A percentile compares a stretch with the other conserved stretches of the same genome.
Conservation (phyloP, 2,329 filamentous ascomycete species). For the Amauroascus niger region DNA sequence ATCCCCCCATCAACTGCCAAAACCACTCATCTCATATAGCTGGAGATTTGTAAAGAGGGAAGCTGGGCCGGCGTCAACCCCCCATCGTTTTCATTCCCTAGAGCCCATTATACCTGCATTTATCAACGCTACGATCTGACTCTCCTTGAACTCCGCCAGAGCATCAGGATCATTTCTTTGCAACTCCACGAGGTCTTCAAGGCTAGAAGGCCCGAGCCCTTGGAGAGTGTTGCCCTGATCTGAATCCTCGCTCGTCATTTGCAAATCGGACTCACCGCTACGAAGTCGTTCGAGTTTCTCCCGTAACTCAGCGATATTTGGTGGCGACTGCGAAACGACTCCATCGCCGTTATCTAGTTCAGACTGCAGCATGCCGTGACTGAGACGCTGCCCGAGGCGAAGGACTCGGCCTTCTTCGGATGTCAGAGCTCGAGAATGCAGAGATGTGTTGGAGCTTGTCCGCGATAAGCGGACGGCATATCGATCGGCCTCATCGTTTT, state of each 20-base stretch:
- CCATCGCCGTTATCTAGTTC: slow-evolving; percentile 34
- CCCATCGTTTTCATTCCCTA: slow-evolving; percentile 1
- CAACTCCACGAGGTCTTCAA: slow-evolving; percentile 38
- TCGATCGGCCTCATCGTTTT: slow-evolving; percentile 36
- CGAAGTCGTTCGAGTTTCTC: slow-evolving; percentile 37
- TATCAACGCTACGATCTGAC: slow-evolving; percentile 40
- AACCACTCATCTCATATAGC: background rate
- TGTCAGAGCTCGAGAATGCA: slow-evolving; percentile 54
- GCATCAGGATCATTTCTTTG: slow-evolving; percentile 37
- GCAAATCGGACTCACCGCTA: slow-evolving; percentile 34
- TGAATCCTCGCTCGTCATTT: slow-evolving; percentile 35
- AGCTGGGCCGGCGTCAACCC: background rate
- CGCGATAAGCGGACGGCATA: slow-evolving; percentile 45
- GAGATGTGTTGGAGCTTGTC: slow-evolving; percentile 56
- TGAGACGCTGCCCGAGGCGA: slow-evolving; percentile 56
- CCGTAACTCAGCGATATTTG: slow-evolving; percentile 38
- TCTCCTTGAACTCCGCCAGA: slow-evolving; percentile 38
- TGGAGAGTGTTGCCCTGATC: slow-evolving; percentile 18
- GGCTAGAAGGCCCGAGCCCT: slow-evolving; percentile 24
- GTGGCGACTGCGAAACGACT: slow-evolving; percentile 26
- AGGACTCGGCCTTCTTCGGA: slow-evolving; percentile 63
- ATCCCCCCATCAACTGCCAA: background rate
- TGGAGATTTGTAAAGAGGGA: background rate
- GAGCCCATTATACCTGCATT: slow-evolving; percentile 31
- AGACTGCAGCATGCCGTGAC: slow-evolving; percentile 51